Base-by-base conservation (phyloP, 176 grass and related monocot genomes). In the Saccharum spontaneum region DNA sequence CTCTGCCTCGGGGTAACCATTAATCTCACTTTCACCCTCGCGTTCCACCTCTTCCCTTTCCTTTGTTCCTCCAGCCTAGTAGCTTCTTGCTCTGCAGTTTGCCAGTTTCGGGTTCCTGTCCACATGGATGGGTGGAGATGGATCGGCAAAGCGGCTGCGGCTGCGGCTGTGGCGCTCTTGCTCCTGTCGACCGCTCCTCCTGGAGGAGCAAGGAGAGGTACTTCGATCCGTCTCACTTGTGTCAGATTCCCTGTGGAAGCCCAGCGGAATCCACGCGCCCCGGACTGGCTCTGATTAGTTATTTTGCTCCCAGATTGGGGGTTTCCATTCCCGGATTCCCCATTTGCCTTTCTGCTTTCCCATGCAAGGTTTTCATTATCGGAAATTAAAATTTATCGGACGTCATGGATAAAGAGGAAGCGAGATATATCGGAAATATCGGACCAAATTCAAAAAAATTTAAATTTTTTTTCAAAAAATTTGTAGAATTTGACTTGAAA, bases 141-240 rank as follows among this genome's bases (percentile, higher is more conserved):
- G 50, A 15, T 23, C 30, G 45, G 24, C 28, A 54, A 39, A 37
- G 22, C 79, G 34, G 73, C 79, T 23, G 73, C 1, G 79, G 66
- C 3, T 49, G 65, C 20, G 20, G 28, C 31, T 36, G 17, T 79
- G 67, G 40, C 20, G 40, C 6, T 88, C 54, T 41, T 88, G 81
- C 67, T 88, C 40, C 80, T 88, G 75, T 72, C 63, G 0, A 12
- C 57, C 2, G 67, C 67, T 52, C 22, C 80, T 54, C 7, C 50
- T 8, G 86, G 41, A 16, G 44, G 8, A 55, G 54, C 79, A 39
- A 37, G 80, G 10, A 73, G 17, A 79, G 86, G 86, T 84, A 84
- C 43, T 13, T 78, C 22, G 7, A 16, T 59, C 52, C 34, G 16
- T 55, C 18, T 20, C 72, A 52, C 45, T 28, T 26, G 45, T 10